phyloP scores from a whole-genome alignment of 176 grass and related monocot species.

The Eragrostis curvula region DNA sequence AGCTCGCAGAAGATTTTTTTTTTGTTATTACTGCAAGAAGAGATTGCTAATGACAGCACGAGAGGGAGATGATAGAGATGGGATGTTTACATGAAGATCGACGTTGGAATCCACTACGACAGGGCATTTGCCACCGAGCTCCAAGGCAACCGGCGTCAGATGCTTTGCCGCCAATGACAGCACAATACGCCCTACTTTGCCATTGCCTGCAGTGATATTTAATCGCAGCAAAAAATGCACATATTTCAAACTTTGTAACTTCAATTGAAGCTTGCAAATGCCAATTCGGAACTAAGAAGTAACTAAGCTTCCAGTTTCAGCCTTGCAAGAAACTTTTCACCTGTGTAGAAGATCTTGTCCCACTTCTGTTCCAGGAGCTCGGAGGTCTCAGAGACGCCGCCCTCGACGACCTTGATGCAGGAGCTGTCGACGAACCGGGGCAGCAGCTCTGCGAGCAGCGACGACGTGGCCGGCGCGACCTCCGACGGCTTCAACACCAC shows the following conservation, averaged over 20 bases:
- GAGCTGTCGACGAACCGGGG: conserved; percentile 84
- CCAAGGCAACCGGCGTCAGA: conserved; percentile 83
- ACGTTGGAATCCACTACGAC: conserved; percentile 78
- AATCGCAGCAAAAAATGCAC: neutral
- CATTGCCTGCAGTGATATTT: conserved; percentile 56
- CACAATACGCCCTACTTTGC: conserved; percentile 72
- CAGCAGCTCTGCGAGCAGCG: conserved; percentile 73
- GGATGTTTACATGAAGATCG: conserved; percentile 64
- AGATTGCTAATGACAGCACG: neutral
- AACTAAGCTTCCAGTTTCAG: neutral
- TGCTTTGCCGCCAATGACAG: conserved; percentile 80
- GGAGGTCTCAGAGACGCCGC: conserved; percentile 63
- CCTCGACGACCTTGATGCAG: conserved; percentile 90
- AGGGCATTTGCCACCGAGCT: conserved; percentile 97
- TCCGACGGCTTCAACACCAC: conserved; percentile 93
- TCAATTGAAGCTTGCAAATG: neutral
- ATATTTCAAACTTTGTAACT: neutral
- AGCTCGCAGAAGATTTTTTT: neutral
- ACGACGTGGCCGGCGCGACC: conserved; percentile 73
- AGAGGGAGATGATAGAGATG: neutral
- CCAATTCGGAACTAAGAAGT: neutral
- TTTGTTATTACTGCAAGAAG: neutral
- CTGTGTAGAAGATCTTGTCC: conserved; percentile 99
- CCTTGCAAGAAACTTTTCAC: conserved; percentile 25
- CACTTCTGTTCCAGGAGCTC: conserved; percentile 81